Base-by-base conservation (phyloP, 2,329 filamentous ascomycete genomes). In the Alternaria incomplexa region DNA sequence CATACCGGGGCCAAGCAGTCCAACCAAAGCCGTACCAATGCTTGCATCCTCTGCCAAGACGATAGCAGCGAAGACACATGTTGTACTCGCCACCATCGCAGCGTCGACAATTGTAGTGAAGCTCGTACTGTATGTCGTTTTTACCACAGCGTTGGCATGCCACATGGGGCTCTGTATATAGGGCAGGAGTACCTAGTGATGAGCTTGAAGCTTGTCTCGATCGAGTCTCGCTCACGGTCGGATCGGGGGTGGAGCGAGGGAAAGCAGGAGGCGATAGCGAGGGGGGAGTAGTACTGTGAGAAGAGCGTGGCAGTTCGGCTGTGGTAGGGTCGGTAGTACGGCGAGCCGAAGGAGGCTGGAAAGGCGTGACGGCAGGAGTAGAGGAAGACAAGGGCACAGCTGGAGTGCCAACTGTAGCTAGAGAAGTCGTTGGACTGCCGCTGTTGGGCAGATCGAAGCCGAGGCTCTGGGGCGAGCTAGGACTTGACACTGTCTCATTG, bases 21-120 rank as follows among this genome's bases (percentile, higher is more conserved):
- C 90, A 85, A 4, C 92, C 92, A 76, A 97, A 97, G 2, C 95
- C 94, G 70, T 90, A 93, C 93, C 93, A 97, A 76, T 96, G 88
- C 17, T 88, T 84, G 77, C 95, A 98, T 11, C 94, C 94, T 73
- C 87, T 87, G 9, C 90, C 90, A 12, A 83, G 77, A 26, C 93
- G 89, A 77, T 96, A 97, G 81, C 95, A 98, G 66, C 85, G 85
- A 2, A 91, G 81, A 74, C 95, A 98, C 11, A 97, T 83, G 75
- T 94, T 91, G 84, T 90, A 97, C 50, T 87, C 83, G 1, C 92
- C 93, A 6, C 85, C 81, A 15, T 87, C 84, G 78, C 95, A 97
- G 53, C 84, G 83, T 3, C 81, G 79, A 79, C 95, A 98, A 75
- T 91, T 91, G 80, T 95, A 97, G 78, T 97, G 93, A 3, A 97